Evolutionary conservation across 2,329 filamentous ascomycete species (phyloP), one percentile per base, ranked within the genome.

Genomic region (Acrodontium crateriforme): DNA sequence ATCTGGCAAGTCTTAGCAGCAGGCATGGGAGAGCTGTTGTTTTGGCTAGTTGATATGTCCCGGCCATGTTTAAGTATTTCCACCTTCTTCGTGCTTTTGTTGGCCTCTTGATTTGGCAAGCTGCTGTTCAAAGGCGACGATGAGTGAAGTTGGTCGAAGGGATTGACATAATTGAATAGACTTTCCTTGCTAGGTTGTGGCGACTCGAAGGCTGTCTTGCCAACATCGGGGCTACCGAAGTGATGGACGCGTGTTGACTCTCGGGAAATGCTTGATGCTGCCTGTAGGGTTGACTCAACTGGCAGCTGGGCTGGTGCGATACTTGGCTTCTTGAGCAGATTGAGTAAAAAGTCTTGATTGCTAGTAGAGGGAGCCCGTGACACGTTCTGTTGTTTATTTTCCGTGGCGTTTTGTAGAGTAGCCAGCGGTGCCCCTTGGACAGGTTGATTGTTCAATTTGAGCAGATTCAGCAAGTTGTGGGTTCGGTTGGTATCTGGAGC

Each of bases 261-360:
- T 12, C 37, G 32, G 18, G 36, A 29, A 11, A 25, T 5, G 25
- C 13, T 16, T 31, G 37, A n/a, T 27, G 31, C 29, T 34, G 45
- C 47, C 24, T 55, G 41, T 29, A 59, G 56, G 15, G 60, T 41
- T 12, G 57, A 53, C 9, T 61, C 50, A 30, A 63, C 55, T 27
- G 58, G 56, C 29, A 64, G 24, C 24, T 16, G 11, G 37, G 53
- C 49, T 34, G 54, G 53, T 32, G 49, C 29, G 18, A 30, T 18
- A 18, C 43, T 46, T 9, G 54, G 74, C 26, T 78, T 75, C 47
- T 84, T 89, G 38, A 98, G 68, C 33, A 95, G 65, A 44, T 82
- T 78, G 37, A 95, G 71, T 25, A 98, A 65, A 48, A 89, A 80
- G 38, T 87, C 76, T 54, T 91, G 80, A 4, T 84, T 81, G 52